Evolutionary conservation across 2,329 filamentous ascomycete species (phyloP), one percentile per base, ranked within the genome.

Genomic region (Fusarium newnesense): DNA sequence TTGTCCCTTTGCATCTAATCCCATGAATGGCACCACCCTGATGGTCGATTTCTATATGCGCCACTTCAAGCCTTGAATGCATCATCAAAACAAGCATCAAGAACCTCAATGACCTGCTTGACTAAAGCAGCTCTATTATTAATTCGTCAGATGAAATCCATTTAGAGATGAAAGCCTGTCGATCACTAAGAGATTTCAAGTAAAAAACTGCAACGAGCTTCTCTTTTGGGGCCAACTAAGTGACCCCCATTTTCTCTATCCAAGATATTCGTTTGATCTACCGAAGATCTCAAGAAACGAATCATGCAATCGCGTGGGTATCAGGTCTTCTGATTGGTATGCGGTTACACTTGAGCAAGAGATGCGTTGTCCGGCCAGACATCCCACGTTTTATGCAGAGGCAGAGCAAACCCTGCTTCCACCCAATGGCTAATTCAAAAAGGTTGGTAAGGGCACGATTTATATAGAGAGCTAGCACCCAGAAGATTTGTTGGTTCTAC

Each of bases 11-110:
- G 16, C 50, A 34, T 44, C 24, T 26, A 10, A 30, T 46, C 30
- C 30, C 36, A 58, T 49, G 11, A 37, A 39, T 66, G 18, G 19
- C 28, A 24, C 19, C 37, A 74, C 70, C 70, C 53, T 73, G 70
- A 73, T 73, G 62, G 70, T 26, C 26, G 53, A 36, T 28, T 30
- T 36, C 34, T 36, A 13, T 40, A 53, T 9, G 28, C 37, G 37
- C 40, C 52, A 58, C 36, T 15, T 37, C 8, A n/a, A 32, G 24
- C 16, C 13, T 32, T 13, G 5, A 21, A 37, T 40, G 30, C 21
- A 32, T 40, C 24, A 19, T 56, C 16, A 3, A 64, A 40, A 28
- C 57, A 36, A 52, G 15, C 13, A 44, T n/a, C 2, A 26, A 46
- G 15, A 40, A 39, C 44, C 44, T 42, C 44, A 47, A 49, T 57